Evolutionary conservation across 306 rosid genomes (phyloP).

Genomic region (Dalbergia cochinchinensis): DNA sequence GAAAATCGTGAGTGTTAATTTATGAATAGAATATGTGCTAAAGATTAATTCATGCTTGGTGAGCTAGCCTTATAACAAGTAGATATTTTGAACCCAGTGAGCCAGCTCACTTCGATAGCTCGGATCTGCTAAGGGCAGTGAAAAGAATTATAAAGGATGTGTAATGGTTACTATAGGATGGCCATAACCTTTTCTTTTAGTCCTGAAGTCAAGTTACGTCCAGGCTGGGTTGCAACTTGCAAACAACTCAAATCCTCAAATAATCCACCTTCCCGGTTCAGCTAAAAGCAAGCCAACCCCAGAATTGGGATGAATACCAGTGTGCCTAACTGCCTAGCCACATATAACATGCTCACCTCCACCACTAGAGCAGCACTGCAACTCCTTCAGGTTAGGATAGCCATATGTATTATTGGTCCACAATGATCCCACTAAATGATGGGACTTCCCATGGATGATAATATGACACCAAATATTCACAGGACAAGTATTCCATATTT

Average conservation of each 20-base stretch:
- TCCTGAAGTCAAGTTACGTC: neutral
- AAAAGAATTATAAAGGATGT: neutral
- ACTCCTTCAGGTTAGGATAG: neutral
- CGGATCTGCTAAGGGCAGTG: too few species aligned
- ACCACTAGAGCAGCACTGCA: neutral
- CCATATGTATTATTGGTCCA: conserved; percentile 3
- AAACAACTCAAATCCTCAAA: neutral
- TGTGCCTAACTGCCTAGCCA: conserved; percentile 14
- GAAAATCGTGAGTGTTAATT: neutral
- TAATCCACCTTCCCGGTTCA: neutral
- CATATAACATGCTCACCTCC: conserved; percentile 24
- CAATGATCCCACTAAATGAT: conserved; percentile 8
- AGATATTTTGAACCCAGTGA: too few species aligned
- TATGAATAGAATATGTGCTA: neutral
- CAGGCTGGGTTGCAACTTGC: neutral
- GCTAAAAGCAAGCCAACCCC: conserved; percentile 15
- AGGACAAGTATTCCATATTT: neutral
- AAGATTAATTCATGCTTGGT: too few species aligned
- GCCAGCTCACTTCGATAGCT: too few species aligned
- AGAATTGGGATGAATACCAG: neutral
- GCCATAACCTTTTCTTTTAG: neutral
- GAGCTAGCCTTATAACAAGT: too few species aligned
- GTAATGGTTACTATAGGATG: neutral
- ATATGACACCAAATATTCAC: neutral
- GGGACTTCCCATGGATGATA: conserved; percentile 13